A percentile compares a stretch with the other conserved stretches of the same genome.
Conservation (phyloP, 306 rosid species). For the Argentina anserina region DNA sequence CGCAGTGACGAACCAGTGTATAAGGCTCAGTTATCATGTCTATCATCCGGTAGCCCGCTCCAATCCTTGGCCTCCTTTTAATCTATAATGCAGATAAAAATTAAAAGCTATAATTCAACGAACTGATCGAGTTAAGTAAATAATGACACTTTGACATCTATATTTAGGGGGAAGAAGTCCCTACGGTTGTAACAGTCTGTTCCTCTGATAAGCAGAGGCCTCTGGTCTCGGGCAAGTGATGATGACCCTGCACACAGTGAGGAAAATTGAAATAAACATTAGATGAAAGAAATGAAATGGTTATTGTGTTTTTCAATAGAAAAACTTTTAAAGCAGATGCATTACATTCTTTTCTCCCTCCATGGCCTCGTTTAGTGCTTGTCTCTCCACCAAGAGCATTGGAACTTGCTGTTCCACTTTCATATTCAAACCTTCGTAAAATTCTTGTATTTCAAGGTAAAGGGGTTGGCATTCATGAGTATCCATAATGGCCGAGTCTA, state of each 20-base stretch:
- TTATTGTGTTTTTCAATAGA: neutral
- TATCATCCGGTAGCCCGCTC: conserved; percentile 65
- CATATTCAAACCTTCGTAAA: conserved; percentile 91
- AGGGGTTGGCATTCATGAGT: conserved; percentile 97
- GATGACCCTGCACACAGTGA: conserved; percentile 71
- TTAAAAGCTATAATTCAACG: conserved; percentile 3
- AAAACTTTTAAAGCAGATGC: neutral
- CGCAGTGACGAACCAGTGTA: conserved; percentile 73
- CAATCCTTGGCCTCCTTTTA: conserved; percentile 71
- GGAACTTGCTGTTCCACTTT: conserved; percentile 97
- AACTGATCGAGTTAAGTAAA: conserved; percentile 5
- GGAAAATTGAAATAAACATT: conserved; percentile 6
- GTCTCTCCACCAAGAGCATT: conserved; percentile 99
- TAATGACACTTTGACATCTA: neutral
- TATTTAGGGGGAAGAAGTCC: conserved; percentile 24
- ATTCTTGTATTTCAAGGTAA: conserved; percentile 94
- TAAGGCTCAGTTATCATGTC: conserved; percentile 91
- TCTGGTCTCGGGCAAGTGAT: conserved; percentile 92
- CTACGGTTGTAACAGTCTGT: conserved; percentile 84
- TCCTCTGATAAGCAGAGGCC: conserved; percentile 99
- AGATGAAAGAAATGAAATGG: neutral
- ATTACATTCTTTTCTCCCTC: conserved; percentile 92
- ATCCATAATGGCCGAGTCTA: conserved; percentile 94
- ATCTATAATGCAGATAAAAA: conserved; percentile 44
- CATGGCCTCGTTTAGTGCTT: conserved; percentile 97